Evolutionary conservation across 1,284 basidiomycete species (phyloP).

Genomic region (Sporisorium scitamineum): DNA sequence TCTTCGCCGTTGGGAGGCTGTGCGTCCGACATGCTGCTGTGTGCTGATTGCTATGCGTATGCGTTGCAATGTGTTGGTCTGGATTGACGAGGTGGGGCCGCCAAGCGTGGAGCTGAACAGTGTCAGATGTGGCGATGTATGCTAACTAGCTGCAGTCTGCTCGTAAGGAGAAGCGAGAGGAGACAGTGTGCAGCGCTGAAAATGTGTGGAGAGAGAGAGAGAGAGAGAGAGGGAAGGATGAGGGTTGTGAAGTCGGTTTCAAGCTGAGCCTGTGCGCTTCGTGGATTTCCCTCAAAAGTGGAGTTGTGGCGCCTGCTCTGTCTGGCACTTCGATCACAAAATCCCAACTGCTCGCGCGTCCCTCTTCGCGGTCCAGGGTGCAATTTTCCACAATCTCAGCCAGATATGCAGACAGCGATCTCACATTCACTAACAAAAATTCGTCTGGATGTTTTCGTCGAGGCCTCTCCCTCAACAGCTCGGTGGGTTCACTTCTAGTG

Average conservation of each 20-base stretch:
- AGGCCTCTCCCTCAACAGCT: neutral
- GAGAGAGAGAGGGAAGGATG: neutral
- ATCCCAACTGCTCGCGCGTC: slow-evolving; percentile 39
- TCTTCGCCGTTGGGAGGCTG: slow-evolving; percentile 39
- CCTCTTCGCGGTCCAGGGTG: slow-evolving; percentile 5
- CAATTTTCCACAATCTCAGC: neutral
- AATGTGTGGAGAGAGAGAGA: too few relatives aligned
- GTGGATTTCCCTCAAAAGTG: slow-evolving; percentile 31
- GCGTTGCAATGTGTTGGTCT: neutral
- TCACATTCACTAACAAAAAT: neutral
- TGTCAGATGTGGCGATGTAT: neutral
- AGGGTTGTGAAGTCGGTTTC: neutral
- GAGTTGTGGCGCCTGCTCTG: too few relatives aligned
- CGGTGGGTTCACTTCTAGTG: neutral
- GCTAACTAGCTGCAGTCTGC: neutral
- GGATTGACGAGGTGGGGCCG: neutral
- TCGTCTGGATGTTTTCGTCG: neutral
- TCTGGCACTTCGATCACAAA: slow-evolving; percentile 30
- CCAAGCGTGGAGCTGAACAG: neutral
- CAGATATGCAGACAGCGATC: neutral
- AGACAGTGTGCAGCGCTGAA: neutral
- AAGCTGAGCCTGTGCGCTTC: slow-evolving; percentile 18
- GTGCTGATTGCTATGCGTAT: too few relatives aligned
- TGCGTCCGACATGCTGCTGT: slow-evolving; percentile 41
- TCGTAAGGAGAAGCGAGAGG: neutral